phyloP scores from a whole-genome alignment of 1,284 basidiomycete genomes.

The Pholiota adiposa region DNA sequence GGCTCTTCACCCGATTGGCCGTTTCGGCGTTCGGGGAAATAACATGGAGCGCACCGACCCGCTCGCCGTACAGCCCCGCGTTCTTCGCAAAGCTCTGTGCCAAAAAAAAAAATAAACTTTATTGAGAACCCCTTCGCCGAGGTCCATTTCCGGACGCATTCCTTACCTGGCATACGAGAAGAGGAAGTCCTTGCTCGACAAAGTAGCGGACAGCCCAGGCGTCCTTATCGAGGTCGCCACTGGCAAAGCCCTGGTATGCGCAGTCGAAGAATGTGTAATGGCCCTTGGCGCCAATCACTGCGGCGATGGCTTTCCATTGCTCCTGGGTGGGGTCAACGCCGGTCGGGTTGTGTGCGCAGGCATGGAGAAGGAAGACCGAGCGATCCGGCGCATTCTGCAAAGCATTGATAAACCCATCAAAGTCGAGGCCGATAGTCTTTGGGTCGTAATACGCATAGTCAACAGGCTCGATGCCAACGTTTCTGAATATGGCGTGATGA shows the following conservation, averaged over 20 bases:
- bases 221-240: slow-evolving; percentile 80
- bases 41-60: slow-evolving; percentile 85
- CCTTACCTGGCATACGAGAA: slow-evolving; percentile 86
- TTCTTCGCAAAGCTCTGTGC: slow-evolving; percentile 94
- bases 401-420: slow-evolving; percentile 71
- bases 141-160: neutral
- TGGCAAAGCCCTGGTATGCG: slow-evolving; percentile 94
- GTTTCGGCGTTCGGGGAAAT: slow-evolving; percentile 65
- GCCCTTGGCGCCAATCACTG: slow-evolving; percentile 73
- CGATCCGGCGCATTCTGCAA: slow-evolving; percentile 68
- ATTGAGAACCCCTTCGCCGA: neutral
- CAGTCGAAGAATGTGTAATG: slow-evolving; percentile 96
- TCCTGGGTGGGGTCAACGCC: slow-evolving; percentile 92
- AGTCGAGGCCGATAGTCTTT: slow-evolving; percentile 89
- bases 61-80: slow-evolving; percentile 92
- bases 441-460: slow-evolving; percentile 93
- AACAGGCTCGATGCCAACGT: slow-evolving; percentile 79
- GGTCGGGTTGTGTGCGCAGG: slow-evolving; percentile 96
- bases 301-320: slow-evolving; percentile 87
- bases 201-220: slow-evolving; percentile 82
- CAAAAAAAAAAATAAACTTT: no score
- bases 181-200: slow-evolving; percentile 70
- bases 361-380: slow-evolving; percentile 90
- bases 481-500: slow-evolving; percentile 89
- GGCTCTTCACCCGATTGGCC: slow-evolving; percentile 78